phyloP scores from a whole-genome alignment of 1,139 yeast genomes.

The Debaryomycetaceae sp. region DNA sequence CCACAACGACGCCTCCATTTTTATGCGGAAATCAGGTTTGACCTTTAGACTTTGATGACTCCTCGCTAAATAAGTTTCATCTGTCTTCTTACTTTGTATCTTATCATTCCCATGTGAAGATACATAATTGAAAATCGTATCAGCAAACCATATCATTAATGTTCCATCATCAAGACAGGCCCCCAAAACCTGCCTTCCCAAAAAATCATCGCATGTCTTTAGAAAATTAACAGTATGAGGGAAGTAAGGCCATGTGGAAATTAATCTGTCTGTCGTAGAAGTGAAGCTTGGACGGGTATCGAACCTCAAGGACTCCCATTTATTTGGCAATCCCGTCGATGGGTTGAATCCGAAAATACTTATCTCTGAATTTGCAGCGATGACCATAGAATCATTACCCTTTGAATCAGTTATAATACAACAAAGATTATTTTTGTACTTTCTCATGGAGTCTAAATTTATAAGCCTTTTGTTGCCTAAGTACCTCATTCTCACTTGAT shows the following conservation, averaged over 20 bases:
- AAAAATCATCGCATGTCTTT: conserved; percentile 21
- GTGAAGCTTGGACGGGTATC: conserved; percentile 42
- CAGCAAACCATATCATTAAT: conserved; percentile 41
- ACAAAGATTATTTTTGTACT: conserved; percentile 36
- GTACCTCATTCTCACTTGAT: conserved; percentile 21
- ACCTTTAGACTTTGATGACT: conserved; percentile 16
- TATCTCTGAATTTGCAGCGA: conserved; percentile 29
- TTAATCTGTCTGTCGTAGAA: conserved; percentile 30
- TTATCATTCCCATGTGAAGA: conserved; percentile 7
- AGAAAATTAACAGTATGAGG: conserved; percentile 59
- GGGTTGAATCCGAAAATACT: conserved; percentile 25
- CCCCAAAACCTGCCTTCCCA: conserved; percentile 35
- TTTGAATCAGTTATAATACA: conserved; percentile 11
- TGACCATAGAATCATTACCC: conserved; percentile 20
- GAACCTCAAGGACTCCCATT: conserved; percentile 24
- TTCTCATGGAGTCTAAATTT: conserved; percentile 18
- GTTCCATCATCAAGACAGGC: conserved; percentile 59
- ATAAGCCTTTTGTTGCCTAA: conserved; percentile 19
- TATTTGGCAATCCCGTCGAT: conserved; percentile 20
- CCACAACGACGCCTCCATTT: conserved; percentile 56
- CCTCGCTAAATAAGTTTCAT: conserved; percentile 1
- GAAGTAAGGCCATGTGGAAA: conserved; percentile 47
- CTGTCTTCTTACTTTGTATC: not conserved
- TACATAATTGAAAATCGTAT: conserved; percentile 20
- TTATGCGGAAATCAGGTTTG: conserved; percentile 35